Evolutionary conservation across 108 stramenopile species (phyloP), one percentile per base, ranked within the genome.

Genomic region (Nitzschia sp.): DNA sequence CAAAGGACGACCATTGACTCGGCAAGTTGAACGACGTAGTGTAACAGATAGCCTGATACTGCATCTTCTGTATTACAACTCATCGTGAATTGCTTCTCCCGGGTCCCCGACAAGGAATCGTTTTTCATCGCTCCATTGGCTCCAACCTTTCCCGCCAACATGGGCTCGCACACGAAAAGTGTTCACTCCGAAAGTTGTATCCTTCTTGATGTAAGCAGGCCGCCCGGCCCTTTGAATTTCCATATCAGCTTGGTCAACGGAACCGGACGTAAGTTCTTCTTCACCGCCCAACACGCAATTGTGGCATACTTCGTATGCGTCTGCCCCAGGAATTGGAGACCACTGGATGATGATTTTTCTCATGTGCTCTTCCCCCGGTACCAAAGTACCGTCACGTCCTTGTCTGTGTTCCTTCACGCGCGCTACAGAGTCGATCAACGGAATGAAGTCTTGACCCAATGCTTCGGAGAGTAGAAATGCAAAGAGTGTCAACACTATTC

Each of bases 371-470:
- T 78, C 72, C n/a, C 77, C 77, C 11, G 38, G 55, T 8, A 78
- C 53, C 43, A 73, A 21, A 17, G 71, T 51, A 7, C 72, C 77
- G 21, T 58, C 54, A 0, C 72, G 15, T 26, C 66, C 58, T 12
- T 29, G 34, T 22, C 34, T 60, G 40, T 78, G 77, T 50, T 73
- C 55, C 53, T 78, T 78, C n/a, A 78, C 72, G 9, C 77, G 77
- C 15, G 77, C 72, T 0, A n/a, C 7, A 15, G 7, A 22, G 17
- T 71, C 70, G 17, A 71, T 22, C 8, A 21, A 7, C 19, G 70
- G 70, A 56, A 46, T 24, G 22, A 62, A 12, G 22, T 62, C 43
- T 22, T 46, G 41, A 19, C 43, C 61, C 3, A 62, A 24, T 21
- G n/a, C 43, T 14, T 43, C 1, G 10, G 41, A 12, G 11, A 46